Evolutionary conservation across 2,329 filamentous ascomycete genomes (phyloP), one percentile per base, ranked within the genome.

Genomic region (Diaporthe longicolla): DNA sequence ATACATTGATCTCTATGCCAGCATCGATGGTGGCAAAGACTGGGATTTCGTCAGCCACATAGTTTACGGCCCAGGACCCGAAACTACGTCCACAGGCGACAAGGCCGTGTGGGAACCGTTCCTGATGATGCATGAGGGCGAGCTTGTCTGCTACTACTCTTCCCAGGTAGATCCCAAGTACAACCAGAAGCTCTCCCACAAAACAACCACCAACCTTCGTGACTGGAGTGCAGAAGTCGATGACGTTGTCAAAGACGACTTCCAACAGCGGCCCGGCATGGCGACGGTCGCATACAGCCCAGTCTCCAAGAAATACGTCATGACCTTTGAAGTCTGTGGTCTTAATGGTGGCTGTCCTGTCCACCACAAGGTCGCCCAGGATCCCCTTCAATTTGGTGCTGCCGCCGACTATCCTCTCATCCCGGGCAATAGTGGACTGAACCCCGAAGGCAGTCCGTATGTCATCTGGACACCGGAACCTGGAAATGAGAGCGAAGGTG

Each of bases 31-130:
- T 43, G 92, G 91, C 7, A 78, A 83, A 35, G 91, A 87, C 5
- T 94, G 92, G 92, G 82, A 88, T 32, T 94, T 93, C 76, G 88
- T 93, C 65, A 91, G 89, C 71, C 87, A 90, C 76, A 88, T 94
- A 52, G 92, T 91, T 1, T 82, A 84, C 4, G 93, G 92, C 37
- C 90, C 90, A 17, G 86, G 85, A 45, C 91, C 91, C 1, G 79
- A 85, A 0, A 89, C 92, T 1, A 87, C 89, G 77, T 93, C 0
- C 6, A 11, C 93, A 78, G 92, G 91, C 2, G 81, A 90, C 48
- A 92, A 90, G 0, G 91, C 92, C 0, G 89, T 94, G 29, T 94
- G 93, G 92, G 93, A 94, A 80, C 93, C 93, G 0, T 93, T 92
- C 81, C 82, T 94, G 45, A 78, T 90, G 80, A 63, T 87, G 59